A percentile compares a stretch with the other conserved stretches of the same genome.
Evolutionary conservation across 2,329 filamentous ascomycete genomes (phyloP).

Genomic region (Cercospora berteroae): DNA sequence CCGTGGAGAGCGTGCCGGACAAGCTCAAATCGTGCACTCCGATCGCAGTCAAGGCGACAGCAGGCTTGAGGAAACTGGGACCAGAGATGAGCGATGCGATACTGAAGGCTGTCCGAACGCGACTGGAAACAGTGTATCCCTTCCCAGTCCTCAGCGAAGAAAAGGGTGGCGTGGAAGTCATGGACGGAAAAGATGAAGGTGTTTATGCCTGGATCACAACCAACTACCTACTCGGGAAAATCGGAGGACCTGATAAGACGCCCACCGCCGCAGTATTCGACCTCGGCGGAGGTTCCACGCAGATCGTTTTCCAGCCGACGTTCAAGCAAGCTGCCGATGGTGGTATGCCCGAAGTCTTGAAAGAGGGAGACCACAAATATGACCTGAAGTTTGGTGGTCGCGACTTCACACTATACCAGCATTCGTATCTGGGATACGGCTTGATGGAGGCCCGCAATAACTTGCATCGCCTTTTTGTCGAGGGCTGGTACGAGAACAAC

Average conservation of each 20-base stretch:
- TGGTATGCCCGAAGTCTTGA: constrained; percentile 80
- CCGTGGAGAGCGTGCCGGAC: constrained; percentile 79
- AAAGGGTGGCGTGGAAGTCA: constrained; percentile 87
- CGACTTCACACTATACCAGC: constrained; percentile 91
- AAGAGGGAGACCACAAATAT: constrained; percentile 95
- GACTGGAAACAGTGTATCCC: constrained; percentile 84
- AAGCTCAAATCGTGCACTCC: constrained; percentile 89
- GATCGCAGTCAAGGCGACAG: constrained; percentile 96
- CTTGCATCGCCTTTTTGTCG: constrained; percentile 72
- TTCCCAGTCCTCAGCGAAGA: constrained; percentile 89
- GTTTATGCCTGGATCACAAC: constrained; percentile 99
- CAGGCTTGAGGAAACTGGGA: constrained; percentile 85
- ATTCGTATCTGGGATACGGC: constrained; percentile 95
- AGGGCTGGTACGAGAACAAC: constrained; percentile 65
- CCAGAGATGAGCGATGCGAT: constrained; percentile 78
- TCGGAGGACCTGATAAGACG: constrained; percentile 84
- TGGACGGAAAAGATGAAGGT: constrained; percentile 96
- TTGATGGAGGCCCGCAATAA: constrained; percentile 91
- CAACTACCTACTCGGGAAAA: constrained; percentile 97
- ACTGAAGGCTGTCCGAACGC: constrained; percentile 75
- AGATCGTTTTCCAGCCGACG: constrained; percentile 97
- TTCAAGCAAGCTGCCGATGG: constrained; percentile 71
- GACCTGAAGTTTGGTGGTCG: constrained; percentile 84
- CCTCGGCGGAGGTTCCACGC: constrained; percentile 90
- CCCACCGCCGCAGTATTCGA: constrained; percentile 95